Conservation (phyloP, 2,329 filamentous ascomycete genomes). For the Pyricularia pennisetigena region DNA sequence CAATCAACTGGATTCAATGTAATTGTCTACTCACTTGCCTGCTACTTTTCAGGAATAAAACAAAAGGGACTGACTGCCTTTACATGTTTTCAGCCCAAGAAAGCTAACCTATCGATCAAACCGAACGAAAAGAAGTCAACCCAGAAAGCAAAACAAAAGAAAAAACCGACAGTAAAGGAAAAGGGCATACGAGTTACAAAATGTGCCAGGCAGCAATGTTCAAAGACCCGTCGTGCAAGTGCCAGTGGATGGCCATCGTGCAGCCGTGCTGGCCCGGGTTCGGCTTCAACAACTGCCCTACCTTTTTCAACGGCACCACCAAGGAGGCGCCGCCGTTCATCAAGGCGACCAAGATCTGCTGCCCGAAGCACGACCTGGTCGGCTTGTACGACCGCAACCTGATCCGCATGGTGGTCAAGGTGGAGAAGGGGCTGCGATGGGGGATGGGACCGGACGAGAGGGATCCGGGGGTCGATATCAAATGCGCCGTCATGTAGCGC, state of each 20-base stretch:
- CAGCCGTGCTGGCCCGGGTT: slow-evolving; percentile 35
- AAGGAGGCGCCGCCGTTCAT: slow-evolving; percentile 25
- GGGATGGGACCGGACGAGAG: slow-evolving; percentile 31
- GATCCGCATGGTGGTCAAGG: slow-evolving; percentile 32
- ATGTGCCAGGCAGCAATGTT: slow-evolving; percentile 42
- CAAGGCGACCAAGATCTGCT: slow-evolving; percentile 20
- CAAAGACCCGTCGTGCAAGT: slow-evolving; percentile 36
- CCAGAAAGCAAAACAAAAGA: neutral
- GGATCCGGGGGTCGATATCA: slow-evolving; percentile 26
- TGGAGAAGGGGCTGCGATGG: slow-evolving; percentile 34
- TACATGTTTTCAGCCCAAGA: neutral
- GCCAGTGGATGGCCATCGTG: slow-evolving; percentile 40
- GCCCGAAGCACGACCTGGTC: slow-evolving; percentile 29
- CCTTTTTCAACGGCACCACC: slow-evolving; percentile 27
- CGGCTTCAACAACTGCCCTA: slow-evolving; percentile 38
- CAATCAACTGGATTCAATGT: neutral
- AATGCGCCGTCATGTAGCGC: slow-evolving; percentile 14
- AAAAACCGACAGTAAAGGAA: neutral
- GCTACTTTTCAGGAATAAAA: neutral
- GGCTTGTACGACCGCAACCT: slow-evolving; percentile 36
- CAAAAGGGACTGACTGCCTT: neutral
- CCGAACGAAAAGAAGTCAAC: neutral
- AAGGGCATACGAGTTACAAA: slow-evolving; percentile 4
- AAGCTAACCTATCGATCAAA: neutral
- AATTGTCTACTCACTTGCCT: neutral